A percentile compares a stretch with the other conserved stretches of the same genome.
phyloP scores from a whole-genome alignment of 306 rosid genomes.

The Prunus mongolica region DNA sequence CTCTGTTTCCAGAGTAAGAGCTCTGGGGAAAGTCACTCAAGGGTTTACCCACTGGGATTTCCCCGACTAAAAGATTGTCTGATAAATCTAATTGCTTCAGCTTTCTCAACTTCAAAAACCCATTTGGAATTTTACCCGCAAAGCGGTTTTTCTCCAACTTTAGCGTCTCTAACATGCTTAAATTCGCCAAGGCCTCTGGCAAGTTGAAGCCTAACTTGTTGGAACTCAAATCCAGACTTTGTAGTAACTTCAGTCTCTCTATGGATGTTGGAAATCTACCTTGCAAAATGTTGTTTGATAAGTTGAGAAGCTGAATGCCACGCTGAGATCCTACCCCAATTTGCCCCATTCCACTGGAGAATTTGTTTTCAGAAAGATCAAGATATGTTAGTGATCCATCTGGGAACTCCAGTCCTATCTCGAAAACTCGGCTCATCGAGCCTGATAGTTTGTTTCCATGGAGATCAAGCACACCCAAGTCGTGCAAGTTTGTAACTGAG shows the following conservation, averaged over 20 bases:
- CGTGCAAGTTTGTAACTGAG: conserved; percentile 39
- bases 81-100: conserved; percentile 54
- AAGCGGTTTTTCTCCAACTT: conserved; percentile 62
- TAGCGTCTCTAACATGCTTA: conserved; percentile 45
- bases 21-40: conserved; percentile 53
- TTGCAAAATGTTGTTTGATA: conserved; percentile 51
- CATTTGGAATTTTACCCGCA: conserved; percentile 51
- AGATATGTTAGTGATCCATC: conserved; percentile 29
- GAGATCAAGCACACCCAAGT: conserved; percentile 57
- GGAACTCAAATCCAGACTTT: background rate
- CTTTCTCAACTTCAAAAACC: conserved; percentile 44
- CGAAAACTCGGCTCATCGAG: conserved; percentile 34
- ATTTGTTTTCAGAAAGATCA: too few species aligned
- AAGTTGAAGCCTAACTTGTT: conserved; percentile 42
- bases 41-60: conserved; percentile 62
- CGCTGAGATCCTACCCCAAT: conserved; percentile 32
- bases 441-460: conserved; percentile 67
- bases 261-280: conserved; percentile 37
- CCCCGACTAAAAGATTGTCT: conserved; percentile 62
- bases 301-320: conserved; percentile 48
- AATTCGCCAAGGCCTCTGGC: conserved; percentile 47
- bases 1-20: conserved; percentile 56
- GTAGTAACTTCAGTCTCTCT: too few species aligned
- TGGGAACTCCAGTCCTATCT: conserved; percentile 19
- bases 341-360: too few species aligned